Conservation (phyloP, 2,329 filamentous ascomycete genomes). For the Neophaeococcomyces aloes region DNA sequence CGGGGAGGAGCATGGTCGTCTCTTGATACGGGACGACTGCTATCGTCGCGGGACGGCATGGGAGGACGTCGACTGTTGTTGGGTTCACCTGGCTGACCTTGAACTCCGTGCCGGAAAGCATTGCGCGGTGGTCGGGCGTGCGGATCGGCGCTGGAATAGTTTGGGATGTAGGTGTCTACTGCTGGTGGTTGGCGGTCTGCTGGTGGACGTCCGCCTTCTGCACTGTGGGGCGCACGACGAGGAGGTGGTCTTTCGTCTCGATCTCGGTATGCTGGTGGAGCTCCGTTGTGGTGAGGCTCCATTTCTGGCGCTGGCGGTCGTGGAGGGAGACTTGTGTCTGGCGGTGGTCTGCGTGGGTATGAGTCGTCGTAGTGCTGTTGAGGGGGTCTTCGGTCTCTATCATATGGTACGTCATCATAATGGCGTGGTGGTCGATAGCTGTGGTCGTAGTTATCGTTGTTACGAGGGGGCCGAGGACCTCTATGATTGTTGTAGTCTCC, state of each 20-base stretch:
- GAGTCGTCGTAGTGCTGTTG: conserved; percentile 15
- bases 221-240: conserved; percentile 11
- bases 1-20: neutral
- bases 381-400: conserved; percentile 6
- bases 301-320: conserved; percentile 13
- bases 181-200: conserved; percentile 10
- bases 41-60: conserved; percentile 5
- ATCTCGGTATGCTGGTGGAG: conserved; percentile 12
- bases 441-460: conserved; percentile 16
- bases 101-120: conserved; percentile 1
- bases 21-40: neutral
- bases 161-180: conserved; percentile 21
- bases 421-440: conserved; percentile 10
- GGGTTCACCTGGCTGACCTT: conserved; percentile 7
- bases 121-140: conserved; percentile 4
- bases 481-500: conserved; percentile 15
- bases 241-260: conserved; percentile 18
- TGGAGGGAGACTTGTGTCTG: conserved; percentile 14
- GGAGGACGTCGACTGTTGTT: neutral
- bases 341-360: conserved; percentile 15
- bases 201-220: conserved; percentile 5
- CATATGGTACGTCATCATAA: conserved; percentile 10
- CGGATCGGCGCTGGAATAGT: conserved; percentile 21
- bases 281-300: conserved; percentile 14
- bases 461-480: conserved; percentile 12